A percentile compares a stretch with the other conserved stretches of the same genome.
These are phyloP conservation scores for Trichoderma sp. DNA, from an alignment of 2,329 filamentous ascomycete genomes.

Conservation along the genomic window DNA sequence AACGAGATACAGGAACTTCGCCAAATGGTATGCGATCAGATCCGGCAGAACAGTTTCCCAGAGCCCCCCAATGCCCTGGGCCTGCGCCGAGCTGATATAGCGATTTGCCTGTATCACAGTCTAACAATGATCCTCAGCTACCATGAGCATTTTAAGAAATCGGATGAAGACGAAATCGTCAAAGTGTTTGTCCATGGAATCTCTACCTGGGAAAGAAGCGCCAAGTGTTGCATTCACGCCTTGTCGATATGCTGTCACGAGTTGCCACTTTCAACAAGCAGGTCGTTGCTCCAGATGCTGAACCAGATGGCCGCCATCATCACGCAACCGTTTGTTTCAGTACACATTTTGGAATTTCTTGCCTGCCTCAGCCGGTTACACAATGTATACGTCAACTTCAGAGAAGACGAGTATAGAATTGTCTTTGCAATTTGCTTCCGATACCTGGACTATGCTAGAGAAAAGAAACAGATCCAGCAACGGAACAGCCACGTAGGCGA, in stretches of 20 bases:
- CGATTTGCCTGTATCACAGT: slow-evolving; percentile 83
- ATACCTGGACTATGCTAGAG: slow-evolving; percentile 85
- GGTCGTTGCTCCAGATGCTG: slow-evolving; percentile 80
- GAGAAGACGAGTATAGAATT: slow-evolving; percentile 87
- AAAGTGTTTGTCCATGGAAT: slow-evolving; percentile 85
- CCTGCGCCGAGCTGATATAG: slow-evolving; percentile 83
- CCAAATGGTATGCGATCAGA: slow-evolving; percentile 76
- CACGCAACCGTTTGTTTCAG: slow-evolving; percentile 85
- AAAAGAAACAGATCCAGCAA: slow-evolving; percentile 56
- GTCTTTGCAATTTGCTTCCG: slow-evolving; percentile 95
- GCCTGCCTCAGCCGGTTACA: slow-evolving; percentile 82
- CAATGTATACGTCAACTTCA: slow-evolving; percentile 82
- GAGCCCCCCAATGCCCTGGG: slow-evolving; percentile 80
- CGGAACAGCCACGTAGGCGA: slow-evolving; percentile 51
- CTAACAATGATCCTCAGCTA: slow-evolving; percentile 90
- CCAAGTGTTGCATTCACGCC: slow-evolving; percentile 91
- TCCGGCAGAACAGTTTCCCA: slow-evolving; percentile 73
- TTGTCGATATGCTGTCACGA: slow-evolving; percentile 95
- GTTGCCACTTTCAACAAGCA: slow-evolving; percentile 82
- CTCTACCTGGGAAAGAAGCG: slow-evolving; percentile 79
- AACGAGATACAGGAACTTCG: slow-evolving; percentile 75
- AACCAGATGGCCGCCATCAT: slow-evolving; percentile 96
- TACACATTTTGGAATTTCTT: slow-evolving; percentile 96
- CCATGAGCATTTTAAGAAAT: slow-evolving; percentile 78
- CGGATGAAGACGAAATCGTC: slow-evolving; percentile 87